Evolutionary conservation across 768 basidiomycete genomes (phyloP).

Genomic region (Lactarius sp.): DNA sequence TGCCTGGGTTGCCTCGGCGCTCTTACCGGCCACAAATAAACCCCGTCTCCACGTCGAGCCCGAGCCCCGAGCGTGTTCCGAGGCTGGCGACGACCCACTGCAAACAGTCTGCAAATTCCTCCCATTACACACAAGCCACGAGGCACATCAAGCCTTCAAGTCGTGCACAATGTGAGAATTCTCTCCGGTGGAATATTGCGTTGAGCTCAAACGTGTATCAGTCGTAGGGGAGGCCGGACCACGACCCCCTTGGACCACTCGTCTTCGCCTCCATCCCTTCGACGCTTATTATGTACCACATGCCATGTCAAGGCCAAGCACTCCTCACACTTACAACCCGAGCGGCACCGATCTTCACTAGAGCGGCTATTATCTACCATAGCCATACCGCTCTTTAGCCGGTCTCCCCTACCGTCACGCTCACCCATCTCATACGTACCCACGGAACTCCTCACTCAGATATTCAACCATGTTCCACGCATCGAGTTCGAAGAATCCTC

Average conservation of each 20-base stretch:
- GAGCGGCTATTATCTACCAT: too few relatives aligned
- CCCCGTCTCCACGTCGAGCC: too few relatives aligned
- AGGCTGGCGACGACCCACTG: too few relatives aligned
- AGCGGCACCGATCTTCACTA: neutral
- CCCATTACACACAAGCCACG: neutral
- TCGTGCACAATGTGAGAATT: neutral
- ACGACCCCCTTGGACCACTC: neutral
- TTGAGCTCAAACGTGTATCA: neutral
- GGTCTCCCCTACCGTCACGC: too few relatives aligned
- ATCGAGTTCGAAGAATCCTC: slow-evolving; percentile 10
- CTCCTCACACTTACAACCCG: neutral
- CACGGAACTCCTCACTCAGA: slow-evolving; percentile 9
- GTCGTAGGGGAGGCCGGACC: neutral
- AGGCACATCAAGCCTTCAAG: neutral
- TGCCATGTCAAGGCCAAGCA: neutral
- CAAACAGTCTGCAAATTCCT: neutral
- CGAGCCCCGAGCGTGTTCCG: too few relatives aligned
- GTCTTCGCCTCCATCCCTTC: neutral
- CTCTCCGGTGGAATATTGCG: neutral
- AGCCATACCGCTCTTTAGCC: neutral
- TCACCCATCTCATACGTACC: slow-evolving; percentile 8
- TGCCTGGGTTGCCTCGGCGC: too few relatives aligned
- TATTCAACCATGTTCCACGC: slow-evolving; percentile 15
- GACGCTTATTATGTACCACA: neutral
- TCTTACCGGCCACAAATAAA: too few relatives aligned